phyloP scores from a whole-genome alignment of 78 protist species.

The Pigoraptor vietnamica region DNA sequence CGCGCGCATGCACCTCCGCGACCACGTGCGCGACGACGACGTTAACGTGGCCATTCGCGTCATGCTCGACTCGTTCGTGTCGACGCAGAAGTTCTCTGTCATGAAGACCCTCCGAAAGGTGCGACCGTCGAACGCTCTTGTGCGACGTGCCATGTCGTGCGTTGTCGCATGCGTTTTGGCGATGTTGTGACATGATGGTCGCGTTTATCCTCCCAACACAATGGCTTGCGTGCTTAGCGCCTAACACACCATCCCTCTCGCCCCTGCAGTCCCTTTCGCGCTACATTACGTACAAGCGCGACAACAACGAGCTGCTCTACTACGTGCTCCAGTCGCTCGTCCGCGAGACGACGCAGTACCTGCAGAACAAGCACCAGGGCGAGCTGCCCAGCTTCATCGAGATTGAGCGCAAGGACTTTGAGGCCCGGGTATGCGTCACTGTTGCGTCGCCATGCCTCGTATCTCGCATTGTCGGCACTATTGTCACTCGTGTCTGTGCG shows the following conservation, averaged over 20 bases:
- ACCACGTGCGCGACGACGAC: conserved; percentile 43
- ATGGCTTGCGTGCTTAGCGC: too few species aligned
- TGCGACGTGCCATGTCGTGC: too few species aligned
- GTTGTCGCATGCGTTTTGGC: too few species aligned
- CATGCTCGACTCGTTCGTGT: conserved; percentile 81
- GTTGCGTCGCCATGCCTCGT: neutral
- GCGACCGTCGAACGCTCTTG: neutral
- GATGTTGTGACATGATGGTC: too few species aligned
- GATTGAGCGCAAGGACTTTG: conserved; percentile 27
- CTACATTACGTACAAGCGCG: conserved; percentile 60
- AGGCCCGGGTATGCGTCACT: neutral
- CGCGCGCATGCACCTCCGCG: conserved; percentile 94
- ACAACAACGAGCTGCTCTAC: conserved; percentile 73
- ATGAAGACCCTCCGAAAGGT: conserved; percentile 40
- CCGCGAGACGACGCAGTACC: conserved; percentile 7
- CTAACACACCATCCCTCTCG: too few species aligned
- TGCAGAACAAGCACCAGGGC: neutral
- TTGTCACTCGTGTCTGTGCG: too few species aligned
- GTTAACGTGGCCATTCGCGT: conserved; percentile 86
- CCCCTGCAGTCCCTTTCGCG: conserved; percentile 17
- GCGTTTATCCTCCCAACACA: too few species aligned
- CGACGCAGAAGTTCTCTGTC: conserved; percentile 71
- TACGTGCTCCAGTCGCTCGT: conserved; percentile 29
- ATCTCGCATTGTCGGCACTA: too few species aligned
- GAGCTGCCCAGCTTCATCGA: neutral